Conservation (phyloP, 768 basidiomycete species). For the Mycena vitilis region DNA sequence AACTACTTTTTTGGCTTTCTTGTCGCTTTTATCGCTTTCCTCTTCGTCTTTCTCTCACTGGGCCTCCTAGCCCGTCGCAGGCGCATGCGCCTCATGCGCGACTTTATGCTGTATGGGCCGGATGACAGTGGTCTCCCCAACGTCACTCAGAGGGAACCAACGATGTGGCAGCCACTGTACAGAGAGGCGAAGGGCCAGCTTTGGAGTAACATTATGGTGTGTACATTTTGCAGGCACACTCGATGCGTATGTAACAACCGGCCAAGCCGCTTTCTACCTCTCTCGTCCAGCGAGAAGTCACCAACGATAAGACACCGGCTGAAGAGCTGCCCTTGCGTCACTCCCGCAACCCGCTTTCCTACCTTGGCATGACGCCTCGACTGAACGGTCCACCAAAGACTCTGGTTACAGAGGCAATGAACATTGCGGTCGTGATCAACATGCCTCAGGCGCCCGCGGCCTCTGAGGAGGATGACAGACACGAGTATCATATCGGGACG, state of each 20-base stretch:
- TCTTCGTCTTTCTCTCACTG: slow-evolving; percentile 29
- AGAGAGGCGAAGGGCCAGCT: background rate
- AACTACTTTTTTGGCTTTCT: slow-evolving; percentile 34
- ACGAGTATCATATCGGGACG: slow-evolving; percentile 29
- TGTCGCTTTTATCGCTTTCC: slow-evolving; percentile 27
- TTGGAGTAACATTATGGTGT: slow-evolving; percentile 33
- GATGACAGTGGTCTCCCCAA: slow-evolving; percentile 12
- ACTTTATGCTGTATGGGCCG: slow-evolving; percentile 27
- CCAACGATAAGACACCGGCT: slow-evolving; percentile 1
- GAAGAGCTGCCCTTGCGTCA: slow-evolving; percentile 2
- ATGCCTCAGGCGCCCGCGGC: slow-evolving; percentile 24
- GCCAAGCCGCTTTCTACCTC: slow-evolving; percentile 30
- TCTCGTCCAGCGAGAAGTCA: slow-evolving; percentile 19
- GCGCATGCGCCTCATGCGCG: slow-evolving; percentile 24
- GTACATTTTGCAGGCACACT: background rate
- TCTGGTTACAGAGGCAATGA: slow-evolving; percentile 26
- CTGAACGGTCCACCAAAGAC: background rate
- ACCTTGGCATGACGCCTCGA: background rate
- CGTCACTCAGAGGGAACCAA: slow-evolving; percentile 27
- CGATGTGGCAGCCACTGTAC: slow-evolving; percentile 29
- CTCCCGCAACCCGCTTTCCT: slow-evolving; percentile 1
- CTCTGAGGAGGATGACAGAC: slow-evolving; percentile 3
- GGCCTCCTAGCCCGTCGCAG: slow-evolving; percentile 30
- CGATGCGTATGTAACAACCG: background rate
- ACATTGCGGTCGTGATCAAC: slow-evolving; percentile 27